Percentiles rank a stretch among this genome's conserved stretches.
Evolutionary conservation across 2,329 filamentous ascomycete species (phyloP).

Genomic region (Colletotrichum somersetense): DNA sequence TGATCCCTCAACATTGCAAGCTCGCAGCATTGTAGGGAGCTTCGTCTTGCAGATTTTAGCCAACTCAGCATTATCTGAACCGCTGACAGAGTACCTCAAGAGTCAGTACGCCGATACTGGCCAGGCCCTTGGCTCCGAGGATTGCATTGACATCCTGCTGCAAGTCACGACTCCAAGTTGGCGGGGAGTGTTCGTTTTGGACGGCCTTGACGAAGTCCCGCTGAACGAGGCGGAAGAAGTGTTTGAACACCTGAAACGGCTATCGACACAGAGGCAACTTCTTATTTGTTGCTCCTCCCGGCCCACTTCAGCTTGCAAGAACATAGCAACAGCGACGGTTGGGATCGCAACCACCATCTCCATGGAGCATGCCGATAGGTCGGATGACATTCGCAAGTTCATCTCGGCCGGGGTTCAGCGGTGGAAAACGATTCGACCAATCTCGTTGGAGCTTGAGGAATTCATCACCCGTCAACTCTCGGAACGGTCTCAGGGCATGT

Average conservation of each 20-base stretch:
- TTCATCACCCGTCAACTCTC: neutral
- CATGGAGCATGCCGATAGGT: neutral
- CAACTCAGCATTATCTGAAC: too few relatives aligned
- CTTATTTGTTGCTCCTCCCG: neutral
- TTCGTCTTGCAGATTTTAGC: too few relatives aligned
- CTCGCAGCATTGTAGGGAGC: too few relatives aligned
- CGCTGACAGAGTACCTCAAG: too few relatives aligned
- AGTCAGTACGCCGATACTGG: too few relatives aligned
- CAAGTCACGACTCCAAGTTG: neutral
- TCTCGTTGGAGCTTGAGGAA: neutral
- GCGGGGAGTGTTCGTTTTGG: neutral
- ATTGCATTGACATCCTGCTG: neutral
- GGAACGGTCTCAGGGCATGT: neutral
- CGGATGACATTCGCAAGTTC: neutral
- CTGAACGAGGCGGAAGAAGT: neutral
- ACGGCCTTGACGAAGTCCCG: slow-evolving; percentile 6
- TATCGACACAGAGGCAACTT: neutral
- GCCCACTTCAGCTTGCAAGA: neutral
- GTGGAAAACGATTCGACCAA: neutral
- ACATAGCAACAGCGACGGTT: neutral
- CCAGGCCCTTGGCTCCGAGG: too few relatives aligned
- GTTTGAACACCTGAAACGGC: neutral
- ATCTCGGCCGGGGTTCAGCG: neutral
- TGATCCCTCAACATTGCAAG: too few relatives aligned
- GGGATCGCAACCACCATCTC: neutral